These are phyloP conservation scores for Trichoderma sp. DNA, from an alignment of 2,329 filamentous ascomycete genomes.

Conservation along the genomic window DNA sequence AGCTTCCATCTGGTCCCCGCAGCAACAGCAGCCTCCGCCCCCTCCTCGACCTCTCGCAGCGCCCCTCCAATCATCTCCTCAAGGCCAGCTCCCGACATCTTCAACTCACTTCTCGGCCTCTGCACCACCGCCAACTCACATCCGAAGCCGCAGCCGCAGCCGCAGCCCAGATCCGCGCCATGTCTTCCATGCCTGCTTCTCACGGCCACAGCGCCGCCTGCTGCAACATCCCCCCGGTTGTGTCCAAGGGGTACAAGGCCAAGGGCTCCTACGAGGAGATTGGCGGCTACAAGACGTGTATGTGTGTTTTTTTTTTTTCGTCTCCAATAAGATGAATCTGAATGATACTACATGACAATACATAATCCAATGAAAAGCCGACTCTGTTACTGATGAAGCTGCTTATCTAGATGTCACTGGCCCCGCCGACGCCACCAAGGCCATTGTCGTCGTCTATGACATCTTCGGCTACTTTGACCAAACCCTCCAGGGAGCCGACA, in stretches of 20 bases:
- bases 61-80: not conserved
- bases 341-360: not conserved
- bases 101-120: not conserved
- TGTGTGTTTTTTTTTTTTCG: conserved; percentile 12
- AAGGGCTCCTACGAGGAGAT: conserved; percentile 62
- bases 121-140: conserved; percentile 1
- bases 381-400: not conserved
- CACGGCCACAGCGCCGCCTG: conserved; percentile 60
- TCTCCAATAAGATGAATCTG: too few species aligned
- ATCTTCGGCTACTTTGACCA: conserved; percentile 74
- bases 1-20: conserved; percentile 15
- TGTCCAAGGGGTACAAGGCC: conserved; percentile 57
- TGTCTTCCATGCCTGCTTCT: conserved; percentile 56
- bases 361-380: not conserved
- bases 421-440: conserved; percentile 56
- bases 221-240: conserved; percentile 62
- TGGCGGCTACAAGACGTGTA: conserved; percentile 58
- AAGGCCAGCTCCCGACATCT: not conserved
- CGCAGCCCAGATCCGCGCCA: conserved; percentile 35
- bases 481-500: conserved; percentile 72
- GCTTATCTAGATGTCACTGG: conserved; percentile 50
- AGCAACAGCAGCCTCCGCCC: conserved; percentile 7
- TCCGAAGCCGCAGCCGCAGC: not conserved
- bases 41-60: not conserved
- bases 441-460: conserved; percentile 65